Evolutionary conservation across 2,329 filamentous ascomycete genomes (phyloP).

Genomic region (Rhexocercosporidium sp.): DNA sequence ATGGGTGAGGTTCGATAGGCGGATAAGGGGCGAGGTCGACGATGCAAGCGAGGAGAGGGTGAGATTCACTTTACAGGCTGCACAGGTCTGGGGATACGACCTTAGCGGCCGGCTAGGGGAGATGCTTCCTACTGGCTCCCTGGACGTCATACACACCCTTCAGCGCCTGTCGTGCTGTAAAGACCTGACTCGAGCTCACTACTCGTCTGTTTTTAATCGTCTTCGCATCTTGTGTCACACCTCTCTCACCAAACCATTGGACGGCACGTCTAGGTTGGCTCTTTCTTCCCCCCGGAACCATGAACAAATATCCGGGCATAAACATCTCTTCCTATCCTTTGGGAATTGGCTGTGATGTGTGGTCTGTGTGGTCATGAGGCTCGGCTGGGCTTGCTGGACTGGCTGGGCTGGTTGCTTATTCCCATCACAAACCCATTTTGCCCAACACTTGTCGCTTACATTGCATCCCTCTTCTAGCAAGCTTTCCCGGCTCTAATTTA

Average conservation of each 20-base stretch:
- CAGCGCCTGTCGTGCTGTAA: neutral
- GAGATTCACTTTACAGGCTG: neutral
- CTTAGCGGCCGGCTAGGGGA: neutral
- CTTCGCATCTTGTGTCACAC: slow-evolving; percentile 2
- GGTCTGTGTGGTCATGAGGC: neutral
- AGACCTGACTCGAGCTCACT: slow-evolving; percentile 10
- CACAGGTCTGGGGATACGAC: neutral
- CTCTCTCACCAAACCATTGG: neutral
- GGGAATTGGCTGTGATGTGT: neutral
- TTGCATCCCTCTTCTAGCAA: neutral
- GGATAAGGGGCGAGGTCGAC: neutral
- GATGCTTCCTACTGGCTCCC: neutral
- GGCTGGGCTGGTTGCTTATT: neutral
- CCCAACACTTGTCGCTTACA: neutral
- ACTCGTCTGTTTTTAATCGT: neutral
- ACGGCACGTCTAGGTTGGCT: no score
- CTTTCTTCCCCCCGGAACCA: neutral
- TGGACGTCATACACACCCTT: slow-evolving; percentile 2
- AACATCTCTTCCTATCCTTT: neutral
- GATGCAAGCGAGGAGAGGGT: neutral
- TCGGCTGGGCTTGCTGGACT: neutral
- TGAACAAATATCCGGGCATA: neutral
- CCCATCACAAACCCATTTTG: neutral
- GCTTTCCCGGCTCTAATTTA: neutral
- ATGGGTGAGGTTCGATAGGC: neutral